Conservation (phyloP, 352 stramenopile genomes). For the Pythium insidiosum region DNA sequence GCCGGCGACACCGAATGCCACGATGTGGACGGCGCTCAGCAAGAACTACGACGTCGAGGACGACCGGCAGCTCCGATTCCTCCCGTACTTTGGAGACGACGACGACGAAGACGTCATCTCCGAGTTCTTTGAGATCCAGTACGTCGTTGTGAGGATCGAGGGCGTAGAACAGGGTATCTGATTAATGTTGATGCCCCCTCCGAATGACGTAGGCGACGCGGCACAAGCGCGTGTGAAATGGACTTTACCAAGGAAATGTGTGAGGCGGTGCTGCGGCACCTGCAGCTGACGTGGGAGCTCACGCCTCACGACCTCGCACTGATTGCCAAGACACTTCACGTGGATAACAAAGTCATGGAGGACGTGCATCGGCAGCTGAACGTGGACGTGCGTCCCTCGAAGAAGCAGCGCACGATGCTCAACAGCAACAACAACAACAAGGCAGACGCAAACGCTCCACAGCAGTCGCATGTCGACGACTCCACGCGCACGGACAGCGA, state of each 20-base stretch:
- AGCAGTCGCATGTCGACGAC: neutral
- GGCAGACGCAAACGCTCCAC: too few relatives aligned
- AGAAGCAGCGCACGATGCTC: too few relatives aligned
- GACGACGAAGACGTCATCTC: constrained; percentile 79
- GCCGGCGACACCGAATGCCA: constrained; percentile 35
- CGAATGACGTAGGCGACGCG: constrained; percentile 31
- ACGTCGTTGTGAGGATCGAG: constrained; percentile 7
- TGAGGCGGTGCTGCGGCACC: constrained; percentile 45
- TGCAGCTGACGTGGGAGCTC: constrained; percentile 70
- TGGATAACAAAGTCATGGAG: constrained; percentile 35
- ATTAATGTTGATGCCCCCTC: neutral
- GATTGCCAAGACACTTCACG: constrained; percentile 49
- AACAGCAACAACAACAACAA: too few relatives aligned
- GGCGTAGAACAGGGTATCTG: too few relatives aligned
- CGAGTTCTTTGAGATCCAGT: constrained; percentile 83
- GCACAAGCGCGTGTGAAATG: constrained; percentile 57
- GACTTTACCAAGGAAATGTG: constrained; percentile 74
- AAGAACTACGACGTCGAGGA: constrained; percentile 86
- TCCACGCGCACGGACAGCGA: neutral
- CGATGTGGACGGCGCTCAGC: constrained; percentile 74
- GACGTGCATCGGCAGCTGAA: constrained; percentile 65
- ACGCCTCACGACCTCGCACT: constrained; percentile 41
- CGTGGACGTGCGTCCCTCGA: too few relatives aligned
- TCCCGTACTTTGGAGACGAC: constrained; percentile 74
- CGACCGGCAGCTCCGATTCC: constrained; percentile 64